A percentile compares a stretch with the other conserved stretches of the same genome.
Evolutionary conservation across 768 basidiomycete genomes (phyloP).

Genomic region (Phanerochaete sordida): DNA sequence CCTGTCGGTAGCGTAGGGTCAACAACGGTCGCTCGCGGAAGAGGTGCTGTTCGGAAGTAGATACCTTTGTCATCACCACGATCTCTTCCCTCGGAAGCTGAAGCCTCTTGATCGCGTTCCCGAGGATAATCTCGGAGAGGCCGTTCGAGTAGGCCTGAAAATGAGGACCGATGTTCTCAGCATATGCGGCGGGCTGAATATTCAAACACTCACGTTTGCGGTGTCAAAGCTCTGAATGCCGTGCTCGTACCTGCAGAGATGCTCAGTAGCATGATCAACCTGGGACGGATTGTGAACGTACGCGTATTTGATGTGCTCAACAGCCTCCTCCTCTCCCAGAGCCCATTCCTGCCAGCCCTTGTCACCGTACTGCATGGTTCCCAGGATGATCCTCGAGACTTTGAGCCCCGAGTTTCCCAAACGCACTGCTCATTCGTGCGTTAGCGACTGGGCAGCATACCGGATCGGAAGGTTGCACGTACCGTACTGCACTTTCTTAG

Average conservation of each 20-base stretch:
- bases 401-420: conserved; percentile 42
- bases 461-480: not conserved
- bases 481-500: conserved; percentile 16
- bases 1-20: not conserved
- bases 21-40: too few relatives aligned
- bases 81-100: conserved; percentile 43
- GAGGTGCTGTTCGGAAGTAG: too few relatives aligned
- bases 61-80: conserved; percentile 49
- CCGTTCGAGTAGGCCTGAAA: conserved; percentile 36
- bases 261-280: not conserved
- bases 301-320: conserved; percentile 40
- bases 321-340: conserved; percentile 31
- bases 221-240: conserved; percentile 41
- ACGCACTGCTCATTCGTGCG: conserved; percentile 23
- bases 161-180: not conserved
- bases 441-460: not conserved
- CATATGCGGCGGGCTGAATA: too few relatives aligned
- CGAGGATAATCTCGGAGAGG: conserved; percentile 40
- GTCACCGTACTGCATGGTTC: conserved; percentile 18
- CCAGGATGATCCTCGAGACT: conserved; percentile 35
- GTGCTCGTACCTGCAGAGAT: conserved; percentile 31
- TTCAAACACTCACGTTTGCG: conserved; percentile 24
- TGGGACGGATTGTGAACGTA: conserved; percentile 19
- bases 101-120: conserved; percentile 43
- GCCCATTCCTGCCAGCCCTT: conserved; percentile 34